phyloP scores from a whole-genome alignment of 495 filamentous ascomycete genomes.

The Penicillium alfredii region DNA sequence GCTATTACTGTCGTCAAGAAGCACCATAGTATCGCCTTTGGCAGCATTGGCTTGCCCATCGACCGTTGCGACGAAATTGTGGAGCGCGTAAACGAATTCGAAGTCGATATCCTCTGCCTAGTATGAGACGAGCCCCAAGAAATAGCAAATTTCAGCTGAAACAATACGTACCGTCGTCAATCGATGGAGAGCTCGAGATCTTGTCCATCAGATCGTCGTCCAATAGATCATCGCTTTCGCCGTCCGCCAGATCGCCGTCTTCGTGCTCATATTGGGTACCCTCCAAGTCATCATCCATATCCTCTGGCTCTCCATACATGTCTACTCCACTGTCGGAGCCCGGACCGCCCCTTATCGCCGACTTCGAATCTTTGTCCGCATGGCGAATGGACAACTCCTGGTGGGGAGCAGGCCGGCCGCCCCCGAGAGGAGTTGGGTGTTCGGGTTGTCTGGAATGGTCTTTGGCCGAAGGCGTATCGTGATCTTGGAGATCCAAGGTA shows the following conservation, averaged over 20 bases:
- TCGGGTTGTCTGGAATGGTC: slow-evolving; percentile 58
- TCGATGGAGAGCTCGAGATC: slow-evolving; percentile 95
- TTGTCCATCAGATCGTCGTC: slow-evolving; percentile 95
- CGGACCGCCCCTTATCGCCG: slow-evolving; percentile 54
- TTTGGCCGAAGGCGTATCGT: slow-evolving; percentile 72
- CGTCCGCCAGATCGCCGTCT: slow-evolving; percentile 63
- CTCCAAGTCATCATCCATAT: slow-evolving; percentile 30
- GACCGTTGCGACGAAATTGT: slow-evolving; percentile 95
- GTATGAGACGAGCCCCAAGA: too few relatives aligned
- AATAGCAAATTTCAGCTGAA: too few relatives aligned
- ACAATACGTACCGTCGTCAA: slow-evolving; percentile 86
- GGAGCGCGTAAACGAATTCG: slow-evolving; percentile 96
- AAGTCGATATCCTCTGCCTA: slow-evolving; percentile 97
- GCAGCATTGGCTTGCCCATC: slow-evolving; percentile 97
- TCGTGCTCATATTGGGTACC: slow-evolving; percentile 49
- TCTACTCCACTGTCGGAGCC: slow-evolving; percentile 40
- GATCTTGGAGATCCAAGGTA: slow-evolving; percentile 90
- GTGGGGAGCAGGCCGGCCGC: slow-evolving; percentile 66
- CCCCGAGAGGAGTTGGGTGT: slow-evolving; percentile 43
- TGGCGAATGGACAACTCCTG: slow-evolving; percentile 78
- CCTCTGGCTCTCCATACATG: slow-evolving; percentile 36
- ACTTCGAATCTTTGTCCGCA: slow-evolving; percentile 65
- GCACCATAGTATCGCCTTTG: slow-evolving; percentile 99
- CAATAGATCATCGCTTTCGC: slow-evolving; percentile 67
- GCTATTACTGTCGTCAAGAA: slow-evolving; percentile 98